Base-by-base conservation (phyloP, 73 alveolate species). In the Effrenium voratum region DNA sequence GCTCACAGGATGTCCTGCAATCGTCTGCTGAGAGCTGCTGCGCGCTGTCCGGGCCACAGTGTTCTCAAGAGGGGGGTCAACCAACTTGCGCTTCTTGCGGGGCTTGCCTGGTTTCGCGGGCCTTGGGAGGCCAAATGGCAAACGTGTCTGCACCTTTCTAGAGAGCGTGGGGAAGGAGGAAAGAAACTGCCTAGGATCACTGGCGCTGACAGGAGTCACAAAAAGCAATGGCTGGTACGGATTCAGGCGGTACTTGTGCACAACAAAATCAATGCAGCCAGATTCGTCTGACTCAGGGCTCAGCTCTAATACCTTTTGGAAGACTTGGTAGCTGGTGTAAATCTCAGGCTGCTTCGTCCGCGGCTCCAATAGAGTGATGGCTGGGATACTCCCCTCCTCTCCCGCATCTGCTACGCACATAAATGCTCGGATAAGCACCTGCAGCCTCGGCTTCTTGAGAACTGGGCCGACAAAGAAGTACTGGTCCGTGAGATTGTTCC, bases 111-210 rank as follows among this genome's bases (percentile, higher is more conserved):
- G n/a, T n/a, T n/a, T n/a, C n/a, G n/a, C n/a, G n/a, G n/a, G n/a
- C n/a, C n/a, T n/a, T n/a, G n/a, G n/a, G n/a, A n/a, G n/a, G n/a
- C 90, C 90, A 45, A 79, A 79, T 1, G 90, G 90, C 45, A 79
- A 28, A 3, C 5, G 15, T 0, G 70, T 79, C 45, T 79, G 90
- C 46, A 1, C 24, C 24, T n/a, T n/a, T n/a, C n/a, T n/a, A n/a
- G n/a, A n/a, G n/a, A n/a, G n/a, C n/a, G n/a, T n/a, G n/a, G n/a
- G n/a, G n/a, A n/a, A n/a, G n/a, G n/a, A n/a, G n/a, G n/a, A n/a
- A n/a, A n/a, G n/a, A 24, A 79, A 38, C 40, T 26, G 66, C 32
- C 28, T 26, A 2, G 0, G 6, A 5, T 46, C 70, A 44, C 44
- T 5, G 8, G 22, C 44, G 5, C 45, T 26, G 66, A 45, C 28